Base-by-base conservation (phyloP, 306 rosid species). In the Pyrus betulifolia region DNA sequence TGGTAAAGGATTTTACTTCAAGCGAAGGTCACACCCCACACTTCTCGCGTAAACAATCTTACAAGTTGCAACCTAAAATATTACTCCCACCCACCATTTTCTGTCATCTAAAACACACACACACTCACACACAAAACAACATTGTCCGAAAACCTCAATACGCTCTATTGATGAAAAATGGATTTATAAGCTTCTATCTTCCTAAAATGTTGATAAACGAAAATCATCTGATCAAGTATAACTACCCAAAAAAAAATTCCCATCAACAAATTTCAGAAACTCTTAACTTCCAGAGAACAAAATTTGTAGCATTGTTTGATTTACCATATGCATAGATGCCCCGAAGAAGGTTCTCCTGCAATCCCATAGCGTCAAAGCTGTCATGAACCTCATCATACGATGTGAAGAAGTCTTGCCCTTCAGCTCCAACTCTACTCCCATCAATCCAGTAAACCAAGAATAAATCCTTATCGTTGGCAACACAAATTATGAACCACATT, bases 241-340 rank as follows among this genome's bases (percentile, higher is more conserved):
- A 1, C 45, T 8, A 3, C 14, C 58, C 28, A 17, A 30, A 8
- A 25, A 28, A 28, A 49, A 49, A 11, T 61, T 62, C 67, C 11
- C 19, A 58, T 5, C 23, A 49, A 62, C 21, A 21, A n/a, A 57
- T 21, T 67, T 67, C 45, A 17, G 21, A 49, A 49, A 49, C 55
- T 49, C 62, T 22, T 57, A 9, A 9, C 10, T 57, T 25, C 27
- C n/a, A 19, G 14, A 23, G 6, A 42, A 60, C 44, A 28, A 13
- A 31, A 70, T 27, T 22, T 65, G 31, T 13, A 69, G 72, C 49
- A 74, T 38, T 13, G 27, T 67, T 44, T 11, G 33, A 57, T 59
- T 74, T 85, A 90, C 96, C 91, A 70, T 88, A 88, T n/a, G 96
- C 93, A 81, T 88, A 90, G 62, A 90, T 88, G 54, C 93, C 91